phyloP scores from a whole-genome alignment of 2,329 filamentous ascomycete genomes.

The Cladophialophora immunda region DNA sequence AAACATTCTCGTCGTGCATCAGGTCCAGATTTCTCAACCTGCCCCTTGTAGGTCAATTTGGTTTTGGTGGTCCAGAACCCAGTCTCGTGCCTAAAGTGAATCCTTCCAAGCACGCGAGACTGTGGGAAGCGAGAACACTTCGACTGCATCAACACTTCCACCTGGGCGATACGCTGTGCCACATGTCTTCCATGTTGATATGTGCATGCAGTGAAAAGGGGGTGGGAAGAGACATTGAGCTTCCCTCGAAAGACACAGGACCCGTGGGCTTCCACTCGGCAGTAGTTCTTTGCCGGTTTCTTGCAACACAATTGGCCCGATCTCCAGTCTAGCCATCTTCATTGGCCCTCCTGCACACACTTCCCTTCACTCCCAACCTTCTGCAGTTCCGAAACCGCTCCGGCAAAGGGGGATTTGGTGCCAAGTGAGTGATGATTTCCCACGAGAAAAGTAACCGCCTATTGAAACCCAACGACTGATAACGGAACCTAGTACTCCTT shows the following conservation, averaged over 20 bases:
- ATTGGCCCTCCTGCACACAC: background rate
- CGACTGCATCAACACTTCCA: background rate
- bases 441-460: background rate
- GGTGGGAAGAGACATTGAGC: conserved; percentile 1
- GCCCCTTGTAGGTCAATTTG: background rate
- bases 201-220: conserved; percentile 14
- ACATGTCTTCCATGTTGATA: conserved; percentile 10
- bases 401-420: background rate
- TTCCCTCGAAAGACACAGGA: background rate
- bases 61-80: background rate
- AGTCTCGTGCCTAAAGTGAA: background rate
- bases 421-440: background rate
- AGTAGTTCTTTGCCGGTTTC: background rate
- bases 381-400: background rate
- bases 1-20: background rate
- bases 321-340: background rate
- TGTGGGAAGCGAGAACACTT: background rate
- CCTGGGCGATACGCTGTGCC: conserved; percentile 12
- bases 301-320: background rate
- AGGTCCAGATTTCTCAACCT: background rate
- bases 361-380: background rate
- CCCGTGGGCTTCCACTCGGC: background rate
- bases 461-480: background rate
- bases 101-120: conserved; percentile 6
- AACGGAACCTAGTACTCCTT: background rate